These are phyloP conservation scores for Caloboletus firmus DNA, from an alignment of 1,284 basidiomycete genomes.

Conservation along the genomic window DNA sequence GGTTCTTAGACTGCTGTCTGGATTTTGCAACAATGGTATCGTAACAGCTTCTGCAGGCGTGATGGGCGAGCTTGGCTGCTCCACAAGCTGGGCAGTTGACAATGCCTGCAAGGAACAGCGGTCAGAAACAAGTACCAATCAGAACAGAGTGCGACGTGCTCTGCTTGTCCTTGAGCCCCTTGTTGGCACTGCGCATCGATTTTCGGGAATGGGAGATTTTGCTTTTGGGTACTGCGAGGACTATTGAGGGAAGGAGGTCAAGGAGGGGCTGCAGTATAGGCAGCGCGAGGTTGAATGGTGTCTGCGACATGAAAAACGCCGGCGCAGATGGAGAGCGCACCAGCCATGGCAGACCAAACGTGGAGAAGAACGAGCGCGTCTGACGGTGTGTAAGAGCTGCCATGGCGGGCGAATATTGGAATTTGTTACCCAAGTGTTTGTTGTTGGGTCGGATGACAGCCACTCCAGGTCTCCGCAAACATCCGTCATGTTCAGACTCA, in stretches of 20 bases:
- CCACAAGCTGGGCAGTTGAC: conserved; percentile 94
- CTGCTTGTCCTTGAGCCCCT: conserved; percentile 91
- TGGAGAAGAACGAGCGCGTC: conserved; percentile 35
- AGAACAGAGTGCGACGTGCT: conserved; percentile 53
- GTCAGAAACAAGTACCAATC: conserved; percentile 5
- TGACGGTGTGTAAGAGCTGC: conserved; percentile 41
- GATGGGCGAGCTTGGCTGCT: conserved; percentile 83
- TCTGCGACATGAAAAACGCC: conserved; percentile 32
- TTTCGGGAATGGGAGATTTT: conserved; percentile 94
- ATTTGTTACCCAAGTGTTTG: conserved; percentile 1
- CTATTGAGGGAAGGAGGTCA: conserved; percentile 83
- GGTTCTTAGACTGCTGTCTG: conserved; percentile 45
- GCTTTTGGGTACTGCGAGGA: conserved; percentile 93
- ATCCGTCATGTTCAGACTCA: conserved; percentile 71
- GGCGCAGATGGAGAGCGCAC: conserved; percentile 30
- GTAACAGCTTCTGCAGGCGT: conserved; percentile 87
- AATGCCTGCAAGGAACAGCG: conserved; percentile 61
- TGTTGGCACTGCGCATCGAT: conserved; percentile 93
- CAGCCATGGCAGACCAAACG: conserved; percentile 42
- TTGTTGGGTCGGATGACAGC: background rate
- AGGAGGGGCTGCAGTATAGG: conserved; percentile 62
- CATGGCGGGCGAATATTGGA: conserved; percentile 34
- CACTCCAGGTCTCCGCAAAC: conserved; percentile 15
- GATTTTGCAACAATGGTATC: conserved; percentile 71
- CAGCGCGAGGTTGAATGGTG: conserved; percentile 45